These are phyloP conservation scores for Talaromyces trachyspermus DNA, from an alignment of 495 filamentous ascomycete species.

Conservation along the genomic window DNA sequence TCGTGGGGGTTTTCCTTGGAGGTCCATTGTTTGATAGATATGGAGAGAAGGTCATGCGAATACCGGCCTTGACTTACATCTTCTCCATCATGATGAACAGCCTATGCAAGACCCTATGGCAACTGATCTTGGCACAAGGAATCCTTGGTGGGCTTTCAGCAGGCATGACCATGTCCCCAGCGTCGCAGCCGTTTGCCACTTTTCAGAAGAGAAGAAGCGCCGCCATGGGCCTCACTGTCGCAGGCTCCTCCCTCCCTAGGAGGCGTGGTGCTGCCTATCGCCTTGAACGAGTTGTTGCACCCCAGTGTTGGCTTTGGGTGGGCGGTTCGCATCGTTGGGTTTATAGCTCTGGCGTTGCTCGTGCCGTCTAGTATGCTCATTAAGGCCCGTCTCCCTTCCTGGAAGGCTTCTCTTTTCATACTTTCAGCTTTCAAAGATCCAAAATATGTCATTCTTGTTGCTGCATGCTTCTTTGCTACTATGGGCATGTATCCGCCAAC, in stretches of 20 bases:
- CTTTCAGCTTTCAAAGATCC: conserved; percentile 30
- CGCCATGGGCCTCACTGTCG: conserved; percentile 29
- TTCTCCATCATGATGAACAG: conserved; percentile 50
- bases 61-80: conserved; percentile 19
- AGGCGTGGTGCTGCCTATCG: conserved; percentile 23
- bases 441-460: conserved; percentile 26
- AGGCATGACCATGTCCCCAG: conserved; percentile 34
- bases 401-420: conserved; percentile 35
- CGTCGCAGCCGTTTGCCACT: not conserved
- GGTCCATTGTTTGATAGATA: conserved; percentile 32
- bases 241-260: conserved; percentile 43
- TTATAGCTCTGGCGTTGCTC: conserved; percentile 13
- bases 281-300: conserved; percentile 24
- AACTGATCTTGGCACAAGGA: conserved; percentile 56
- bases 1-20: conserved; percentile 19
- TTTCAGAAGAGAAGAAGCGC: conserved; percentile 6
- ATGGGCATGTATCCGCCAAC: conserved; percentile 50
- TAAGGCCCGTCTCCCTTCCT: conserved; percentile 34
- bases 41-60: conserved; percentile 33
- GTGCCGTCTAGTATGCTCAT: not conserved
- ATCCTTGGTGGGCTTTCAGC: conserved; percentile 44
- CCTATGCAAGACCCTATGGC: conserved; percentile 50
- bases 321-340: conserved; percentile 15
- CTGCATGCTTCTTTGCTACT: conserved; percentile 33
- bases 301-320: conserved; percentile 16